Evolutionary conservation across 1,139 yeast genomes (phyloP), one percentile per base, ranked within the genome.

Genomic region (Scheffersomyces parashehatae): DNA sequence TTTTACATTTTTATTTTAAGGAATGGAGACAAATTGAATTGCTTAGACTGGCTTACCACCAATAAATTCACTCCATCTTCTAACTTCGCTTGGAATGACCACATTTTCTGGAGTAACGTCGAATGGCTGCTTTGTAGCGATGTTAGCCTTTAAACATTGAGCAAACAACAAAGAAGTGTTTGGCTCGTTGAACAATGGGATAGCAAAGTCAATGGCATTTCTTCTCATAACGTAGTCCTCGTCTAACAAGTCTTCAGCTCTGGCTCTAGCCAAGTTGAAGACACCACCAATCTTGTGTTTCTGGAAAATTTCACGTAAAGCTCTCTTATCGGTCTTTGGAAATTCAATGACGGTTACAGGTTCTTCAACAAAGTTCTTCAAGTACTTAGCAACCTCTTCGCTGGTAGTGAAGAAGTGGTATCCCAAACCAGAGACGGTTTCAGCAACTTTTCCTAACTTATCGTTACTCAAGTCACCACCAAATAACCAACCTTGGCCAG

Each of bases 221-320:
- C 99, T 85, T 77, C 99, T 85, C 98, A 93, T 93, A 44, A 91
- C 86, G 64, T 93, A 93, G 70, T 93, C 98, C 67, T 87, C 85
- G 59, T 93, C 98, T 51, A 82, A 70, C 54, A 88, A 77, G 52
- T 78, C 72, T 60, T 88, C 95, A 33, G 98, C 99, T 65, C 97
- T 82, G 39, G 89, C 86, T 57, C 77, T 78, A 41, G 99, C 97
- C 62, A 93, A 79, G 71, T 95, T 95, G 79, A 93, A 83, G 29
- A 93, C 99, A 49, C 89, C 85, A 52, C 85, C 80, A 62, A 93
- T 83, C 58, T 90, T 81, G 68, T 88, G 81, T 53, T 83, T 79
- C 63, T 87, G 95, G 83, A 93, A 93, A 51, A 90, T 85, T 67
- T 90, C 97, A 67, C 98, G 84, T 61, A 93, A 79, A 40, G 86